These are phyloP conservation scores for Arthrobotrys megalospora DNA, from an alignment of 2,329 filamentous ascomycete genomes.

Conservation along the genomic window DNA sequence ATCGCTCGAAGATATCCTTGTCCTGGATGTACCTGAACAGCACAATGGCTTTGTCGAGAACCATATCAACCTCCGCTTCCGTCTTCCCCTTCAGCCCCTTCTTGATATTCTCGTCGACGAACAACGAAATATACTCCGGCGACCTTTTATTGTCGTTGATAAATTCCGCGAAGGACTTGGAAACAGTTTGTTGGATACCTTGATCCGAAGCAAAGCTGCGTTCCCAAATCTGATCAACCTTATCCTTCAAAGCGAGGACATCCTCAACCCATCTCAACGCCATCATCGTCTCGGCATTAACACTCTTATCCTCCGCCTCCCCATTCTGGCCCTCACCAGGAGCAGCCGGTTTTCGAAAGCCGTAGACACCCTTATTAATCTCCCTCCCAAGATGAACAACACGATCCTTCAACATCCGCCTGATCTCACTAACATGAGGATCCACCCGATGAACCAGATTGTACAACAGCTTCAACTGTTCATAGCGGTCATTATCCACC, in stretches of 20 bases:
- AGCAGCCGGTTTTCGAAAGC: slow-evolving; percentile 71
- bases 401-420: slow-evolving; percentile 78
- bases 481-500: slow-evolving; percentile 88
- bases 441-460: slow-evolving; percentile 84
- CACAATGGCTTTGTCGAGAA: slow-evolving; percentile 90
- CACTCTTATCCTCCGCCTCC: slow-evolving; percentile 71
- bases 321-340: slow-evolving; percentile 65
- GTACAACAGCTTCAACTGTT: slow-evolving; percentile 86
- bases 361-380: slow-evolving; percentile 78
- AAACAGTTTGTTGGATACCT: slow-evolving; percentile 83
- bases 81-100: slow-evolving; percentile 94
- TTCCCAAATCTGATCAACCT: slow-evolving; percentile 85
- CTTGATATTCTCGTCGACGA: slow-evolving; percentile 96
- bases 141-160: slow-evolving; percentile 90
- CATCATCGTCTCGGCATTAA: slow-evolving; percentile 77
- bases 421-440: slow-evolving; percentile 78
- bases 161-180: slow-evolving; percentile 89
- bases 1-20: slow-evolving; percentile 94
- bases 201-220: slow-evolving; percentile 82
- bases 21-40: slow-evolving; percentile 90
- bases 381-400: slow-evolving; percentile 85
- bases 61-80: slow-evolving; percentile 84
- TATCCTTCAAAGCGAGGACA: slow-evolving; percentile 85
- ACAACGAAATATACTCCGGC: slow-evolving; percentile 93
- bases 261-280: slow-evolving; percentile 97